Evolutionary conservation across 495 filamentous ascomycete genomes (phyloP).

Genomic region (Daldinia bambusicola): DNA sequence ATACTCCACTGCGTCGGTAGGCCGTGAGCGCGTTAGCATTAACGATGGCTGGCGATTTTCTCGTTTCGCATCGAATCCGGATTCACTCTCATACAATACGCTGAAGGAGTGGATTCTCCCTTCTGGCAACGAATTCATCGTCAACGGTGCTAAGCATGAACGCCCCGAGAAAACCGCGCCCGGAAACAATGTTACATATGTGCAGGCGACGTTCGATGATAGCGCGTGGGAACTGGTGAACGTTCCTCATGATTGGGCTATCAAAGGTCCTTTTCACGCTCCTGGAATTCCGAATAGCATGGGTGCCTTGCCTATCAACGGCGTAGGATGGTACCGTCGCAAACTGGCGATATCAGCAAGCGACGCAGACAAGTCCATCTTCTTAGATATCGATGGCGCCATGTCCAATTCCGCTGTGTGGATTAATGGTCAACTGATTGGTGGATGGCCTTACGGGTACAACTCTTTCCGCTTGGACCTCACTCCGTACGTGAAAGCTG

Average conservation of each 20-base stretch:
- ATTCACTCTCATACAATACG: conserved; percentile 50
- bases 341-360: conserved; percentile 45
- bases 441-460: conserved; percentile 64
- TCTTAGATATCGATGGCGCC: conserved; percentile 61
- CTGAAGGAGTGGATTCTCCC: conserved; percentile 56
- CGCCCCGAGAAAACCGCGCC: conserved; percentile 48
- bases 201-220: conserved; percentile 52
- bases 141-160: conserved; percentile 45
- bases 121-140: conserved; percentile 53
- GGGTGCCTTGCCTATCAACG: conserved; percentile 65
- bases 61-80: conserved; percentile 52
- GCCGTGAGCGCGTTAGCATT: conserved; percentile 49
- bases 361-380: conserved; percentile 54
- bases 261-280: conserved; percentile 58
- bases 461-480: conserved; percentile 61
- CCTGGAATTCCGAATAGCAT: conserved; percentile 64
- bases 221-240: conserved; percentile 50
- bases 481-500: conserved; percentile 54
- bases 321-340: conserved; percentile 62
- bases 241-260: conserved; percentile 62
- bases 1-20: conserved; percentile 13
- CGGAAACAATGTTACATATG: conserved; percentile 46
- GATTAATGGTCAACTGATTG: conserved; percentile 60
- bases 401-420: conserved; percentile 61
- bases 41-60: conserved; percentile 52